Conservation (phyloP, 768 basidiomycete genomes). For the Cystofilobasidium capitatum region DNA sequence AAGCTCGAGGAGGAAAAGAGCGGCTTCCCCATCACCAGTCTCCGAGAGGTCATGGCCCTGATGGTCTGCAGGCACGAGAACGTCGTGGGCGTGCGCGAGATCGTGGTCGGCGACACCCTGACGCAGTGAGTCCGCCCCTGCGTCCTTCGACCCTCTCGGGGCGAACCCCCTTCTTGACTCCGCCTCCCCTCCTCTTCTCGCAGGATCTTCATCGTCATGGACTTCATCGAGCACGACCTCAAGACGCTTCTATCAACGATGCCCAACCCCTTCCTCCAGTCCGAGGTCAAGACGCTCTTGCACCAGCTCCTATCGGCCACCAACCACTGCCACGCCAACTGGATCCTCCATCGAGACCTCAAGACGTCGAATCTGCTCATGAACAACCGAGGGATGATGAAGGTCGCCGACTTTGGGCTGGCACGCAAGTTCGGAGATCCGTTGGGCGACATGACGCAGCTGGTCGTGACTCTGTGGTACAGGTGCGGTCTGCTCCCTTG, state of each 20-base stretch:
- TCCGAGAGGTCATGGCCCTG: conserved; percentile 90
- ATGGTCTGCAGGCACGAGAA: conserved; percentile 92
- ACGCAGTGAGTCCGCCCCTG: conserved; percentile 70
- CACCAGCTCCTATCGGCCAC: conserved; percentile 87
- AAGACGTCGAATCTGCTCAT: conserved; percentile 96
- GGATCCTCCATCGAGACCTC: conserved; percentile 94
- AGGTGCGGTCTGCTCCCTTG: conserved; percentile 51
- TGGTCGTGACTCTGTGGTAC: conserved; percentile 98
- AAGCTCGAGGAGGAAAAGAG: conserved; percentile 98
- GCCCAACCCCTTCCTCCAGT: conserved; percentile 93
- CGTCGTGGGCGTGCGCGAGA: conserved; percentile 91
- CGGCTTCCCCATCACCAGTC: conserved; percentile 92
- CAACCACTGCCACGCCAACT: conserved; percentile 84
- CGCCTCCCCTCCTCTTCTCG: background rate
- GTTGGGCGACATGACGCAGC: conserved; percentile 89
- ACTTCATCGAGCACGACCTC: conserved; percentile 98
- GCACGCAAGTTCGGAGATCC: conserved; percentile 95
- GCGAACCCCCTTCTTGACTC: conserved; percentile 12
- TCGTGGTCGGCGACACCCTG: conserved; percentile 94
- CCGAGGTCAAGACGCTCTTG: conserved; percentile 96
- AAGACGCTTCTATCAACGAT: conserved; percentile 89
- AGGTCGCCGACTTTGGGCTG: conserved; percentile 96
- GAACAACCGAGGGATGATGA: conserved; percentile 98
- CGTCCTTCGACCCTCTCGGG: background rate
- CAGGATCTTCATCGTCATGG: conserved; percentile 98